Evolutionary conservation across 768 basidiomycete genomes (phyloP).

Genomic region (Boletellus ananas): DNA sequence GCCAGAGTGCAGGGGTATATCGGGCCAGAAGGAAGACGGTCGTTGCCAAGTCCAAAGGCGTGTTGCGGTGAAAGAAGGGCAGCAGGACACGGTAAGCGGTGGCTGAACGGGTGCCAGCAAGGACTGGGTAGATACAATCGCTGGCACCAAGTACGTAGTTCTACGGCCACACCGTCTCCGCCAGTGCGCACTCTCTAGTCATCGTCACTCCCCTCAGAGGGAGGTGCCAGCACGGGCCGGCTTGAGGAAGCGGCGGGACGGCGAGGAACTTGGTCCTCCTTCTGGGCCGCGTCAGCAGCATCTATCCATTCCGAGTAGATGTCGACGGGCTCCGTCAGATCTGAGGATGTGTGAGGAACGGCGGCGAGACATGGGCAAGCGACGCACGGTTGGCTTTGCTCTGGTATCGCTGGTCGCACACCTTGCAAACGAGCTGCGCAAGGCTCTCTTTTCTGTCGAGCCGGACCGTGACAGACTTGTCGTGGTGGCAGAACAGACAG

Average conservation of each 20-base stretch:
- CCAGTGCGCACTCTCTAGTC: conserved; percentile 32
- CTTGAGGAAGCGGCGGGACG: conserved; percentile 54
- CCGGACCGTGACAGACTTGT: conserved; percentile 82
- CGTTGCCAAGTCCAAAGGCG: conserved; percentile 2
- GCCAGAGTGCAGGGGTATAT: conserved; percentile 21
- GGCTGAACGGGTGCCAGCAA: conserved; percentile 22
- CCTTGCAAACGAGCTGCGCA: conserved; percentile 74
- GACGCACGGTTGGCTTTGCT: conserved; percentile 80
- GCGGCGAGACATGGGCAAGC: background rate
- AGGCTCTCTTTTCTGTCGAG: conserved; percentile 84
- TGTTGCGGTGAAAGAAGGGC: conserved; percentile 22
- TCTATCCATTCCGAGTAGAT: conserved; percentile 93
- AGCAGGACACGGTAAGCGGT: conserved; percentile 21
- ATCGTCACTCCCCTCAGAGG: conserved; percentile 46
- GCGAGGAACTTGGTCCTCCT: conserved; percentile 49
- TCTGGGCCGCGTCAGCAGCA: conserved; percentile 79
- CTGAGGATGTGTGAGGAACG: conserved; percentile 39
- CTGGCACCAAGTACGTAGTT: background rate
- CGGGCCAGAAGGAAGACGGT: conserved; percentile 4
- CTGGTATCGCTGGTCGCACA: conserved; percentile 85
- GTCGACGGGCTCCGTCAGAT: conserved; percentile 83
- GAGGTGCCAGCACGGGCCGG: conserved; percentile 32
- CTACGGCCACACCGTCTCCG: background rate
- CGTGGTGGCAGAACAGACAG: conserved; percentile 87
- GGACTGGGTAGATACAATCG: background rate